phyloP scores from a whole-genome alignment of 164 flowering plant genomes.

The Berberis vulgaris region DNA sequence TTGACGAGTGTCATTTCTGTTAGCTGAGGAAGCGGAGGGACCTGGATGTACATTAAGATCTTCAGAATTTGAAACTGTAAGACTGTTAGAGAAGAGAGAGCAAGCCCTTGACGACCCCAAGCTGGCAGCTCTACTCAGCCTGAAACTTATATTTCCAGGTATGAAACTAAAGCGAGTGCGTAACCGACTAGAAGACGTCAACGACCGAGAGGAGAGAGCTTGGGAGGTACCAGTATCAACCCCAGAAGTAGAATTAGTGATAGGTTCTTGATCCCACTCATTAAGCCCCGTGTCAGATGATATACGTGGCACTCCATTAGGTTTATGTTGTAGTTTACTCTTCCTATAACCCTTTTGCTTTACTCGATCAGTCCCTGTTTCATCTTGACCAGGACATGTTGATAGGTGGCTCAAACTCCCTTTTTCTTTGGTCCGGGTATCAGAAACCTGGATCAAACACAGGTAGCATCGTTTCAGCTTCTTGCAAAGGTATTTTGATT shows the following conservation, averaged over 20 bases:
- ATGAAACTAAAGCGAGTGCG: conserved; percentile 61
- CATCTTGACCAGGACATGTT: conserved; percentile 17
- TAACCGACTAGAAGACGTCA: conserved; percentile 38
- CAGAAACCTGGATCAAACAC: conserved; percentile 17
- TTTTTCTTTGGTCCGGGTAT: conserved; percentile 24
- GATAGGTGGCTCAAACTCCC: conserved; percentile 11
- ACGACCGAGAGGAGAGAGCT: conserved; percentile 26
- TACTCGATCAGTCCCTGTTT: conserved; percentile 20
- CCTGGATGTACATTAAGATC: conserved; percentile 18
- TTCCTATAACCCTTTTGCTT: conserved; percentile 26
- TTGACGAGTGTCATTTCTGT: conserved; percentile 23
- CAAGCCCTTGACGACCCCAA: conserved; percentile 55
- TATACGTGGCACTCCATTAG: conserved; percentile 28
- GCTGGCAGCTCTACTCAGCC: conserved; percentile 63
- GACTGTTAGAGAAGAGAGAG: conserved; percentile 41
- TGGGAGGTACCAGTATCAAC: conserved; percentile 40
- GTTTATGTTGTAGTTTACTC: conserved; percentile 22
- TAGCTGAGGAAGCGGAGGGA: conserved; percentile 11
- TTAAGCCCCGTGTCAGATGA: conserved; percentile 15
- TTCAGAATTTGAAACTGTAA: conserved; percentile 28
- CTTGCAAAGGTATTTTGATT: neutral
- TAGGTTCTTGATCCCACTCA: conserved; percentile 28
- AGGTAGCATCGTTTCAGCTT: conserved; percentile 5
- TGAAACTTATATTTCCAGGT: conserved; percentile 63
- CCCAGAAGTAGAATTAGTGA: conserved; percentile 14